A percentile compares a stretch with the other conserved stretches of the same genome.
These are phyloP conservation scores for Penicillium atrosanguineum DNA, from an alignment of 495 filamentous ascomycete species.

Conservation along the genomic window DNA sequence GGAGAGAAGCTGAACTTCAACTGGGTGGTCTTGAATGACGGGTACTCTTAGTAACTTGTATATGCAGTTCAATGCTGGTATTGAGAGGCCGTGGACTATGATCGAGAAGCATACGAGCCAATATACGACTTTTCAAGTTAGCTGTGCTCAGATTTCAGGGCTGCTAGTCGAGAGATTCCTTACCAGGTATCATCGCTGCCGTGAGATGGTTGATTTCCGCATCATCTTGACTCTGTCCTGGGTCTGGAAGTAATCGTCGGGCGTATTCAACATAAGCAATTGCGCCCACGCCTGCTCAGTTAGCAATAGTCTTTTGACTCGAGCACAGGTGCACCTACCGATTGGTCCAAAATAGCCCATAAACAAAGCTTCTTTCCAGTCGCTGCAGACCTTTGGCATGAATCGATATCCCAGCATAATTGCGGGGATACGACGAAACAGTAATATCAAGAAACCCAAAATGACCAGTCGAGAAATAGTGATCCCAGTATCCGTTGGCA, in stretches of 20 bases:
- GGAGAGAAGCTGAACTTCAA: constrained; percentile 48
- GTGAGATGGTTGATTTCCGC: constrained; percentile 51
- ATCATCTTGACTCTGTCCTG: constrained; percentile 40
- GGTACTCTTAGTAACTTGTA: constrained; percentile 45
- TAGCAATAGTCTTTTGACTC: neutral
- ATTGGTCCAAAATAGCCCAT: constrained; percentile 43
- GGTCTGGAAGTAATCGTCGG: constrained; percentile 51
- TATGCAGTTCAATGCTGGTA: constrained; percentile 48
- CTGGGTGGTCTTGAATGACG: constrained; percentile 51
- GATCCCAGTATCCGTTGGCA: constrained; percentile 28
- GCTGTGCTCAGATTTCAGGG: neutral
- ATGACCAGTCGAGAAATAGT: constrained; percentile 29
- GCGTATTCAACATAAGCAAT: constrained; percentile 51
- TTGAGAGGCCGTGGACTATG: constrained; percentile 56
- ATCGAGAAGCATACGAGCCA: constrained; percentile 60
- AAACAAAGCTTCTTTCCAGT: constrained; percentile 41
- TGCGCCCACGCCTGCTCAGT: constrained; percentile 31
- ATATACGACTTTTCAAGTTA: constrained; percentile 45
- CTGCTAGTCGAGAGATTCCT: neutral
- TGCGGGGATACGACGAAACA: constrained; percentile 38
- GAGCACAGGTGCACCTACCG: constrained; percentile 17
- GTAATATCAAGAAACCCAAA: constrained; percentile 32
- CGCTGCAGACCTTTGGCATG: constrained; percentile 33
- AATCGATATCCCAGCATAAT: constrained; percentile 38
- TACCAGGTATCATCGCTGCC: constrained; percentile 45